Evolutionary conservation across 345 rosid genomes (phyloP), one percentile per base, ranked within the genome.

Genomic region (Capsella bursapastoris): DNA sequence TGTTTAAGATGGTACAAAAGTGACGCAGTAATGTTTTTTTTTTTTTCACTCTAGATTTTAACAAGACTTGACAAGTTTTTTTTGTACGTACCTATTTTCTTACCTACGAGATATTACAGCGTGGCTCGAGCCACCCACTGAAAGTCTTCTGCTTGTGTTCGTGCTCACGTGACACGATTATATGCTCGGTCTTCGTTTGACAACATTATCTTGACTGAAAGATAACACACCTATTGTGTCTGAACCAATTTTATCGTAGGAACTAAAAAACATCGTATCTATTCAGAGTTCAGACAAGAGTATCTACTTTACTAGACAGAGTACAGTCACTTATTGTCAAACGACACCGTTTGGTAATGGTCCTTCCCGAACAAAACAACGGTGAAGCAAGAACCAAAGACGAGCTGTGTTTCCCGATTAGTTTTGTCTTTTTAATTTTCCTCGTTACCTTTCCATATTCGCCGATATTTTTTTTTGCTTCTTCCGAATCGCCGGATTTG

Each of bases 361-460:
- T 32, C 68, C 48, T 29, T 68, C 31, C 13, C 22, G 62, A 67
- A 59, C 31, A 75, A 67, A 75, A 41, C 5, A 58, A 59, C 45
- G 60, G 67, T 51, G 68, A 68, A 51, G 62, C 48, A 60, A 10
- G 68, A 60, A 75, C 15, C 65, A 34, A 64, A 71, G 45, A 70
- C 38, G 12, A 68, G 61, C 57, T 32, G 68, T 22, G 11, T 29
- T 66, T 49, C 67, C 68, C 57, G 79, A 68, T 75, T 68, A 45
- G 62, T 47, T 74, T 57, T 35, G 28, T 49, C 64, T 37, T 76
- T 34, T 13, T 22, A 14, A 38, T 64, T 71, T 70, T 56, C 35
- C 43, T 68, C 79, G 34, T 55, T 29, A 15, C 34, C 71, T 71
- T 77, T 64, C 71, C 72, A 64, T 71, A 64, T 77, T 64, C 57